A percentile compares a stretch with the other conserved stretches of the same genome.
phyloP scores from a whole-genome alignment of 768 basidiomycete species.

The Calocera viscosa region DNA sequence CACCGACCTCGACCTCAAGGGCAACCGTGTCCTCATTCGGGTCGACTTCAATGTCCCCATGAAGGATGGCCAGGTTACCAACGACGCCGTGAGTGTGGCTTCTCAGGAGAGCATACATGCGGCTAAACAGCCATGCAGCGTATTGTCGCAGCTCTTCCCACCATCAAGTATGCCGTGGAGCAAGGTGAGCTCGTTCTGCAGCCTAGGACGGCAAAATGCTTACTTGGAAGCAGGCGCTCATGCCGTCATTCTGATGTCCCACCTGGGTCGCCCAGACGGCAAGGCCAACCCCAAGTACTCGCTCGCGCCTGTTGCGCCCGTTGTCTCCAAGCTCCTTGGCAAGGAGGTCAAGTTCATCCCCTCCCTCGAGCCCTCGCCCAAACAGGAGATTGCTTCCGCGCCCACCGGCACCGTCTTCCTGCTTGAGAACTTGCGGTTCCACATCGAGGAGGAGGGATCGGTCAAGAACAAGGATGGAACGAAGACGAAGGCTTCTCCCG shows the following conservation, averaged over 20 bases:
- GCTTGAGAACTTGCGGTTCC: conserved; percentile 95
- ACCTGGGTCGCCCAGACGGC: conserved; percentile 94
- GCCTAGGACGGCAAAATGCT: conserved; percentile 12
- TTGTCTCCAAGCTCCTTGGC: conserved; percentile 61
- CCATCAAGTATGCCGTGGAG: conserved; percentile 84
- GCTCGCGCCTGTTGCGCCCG: conserved; percentile 70
- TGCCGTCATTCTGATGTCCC: conserved; percentile 88
- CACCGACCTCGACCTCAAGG: conserved; percentile 77
- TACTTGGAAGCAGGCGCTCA: conserved; percentile 46
- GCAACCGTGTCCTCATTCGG: conserved; percentile 81
- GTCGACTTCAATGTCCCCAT: conserved; percentile 96
- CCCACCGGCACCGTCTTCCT: conserved; percentile 63
- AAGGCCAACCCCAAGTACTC: conserved; percentile 81
- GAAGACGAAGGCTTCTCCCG: conserved; percentile 86
- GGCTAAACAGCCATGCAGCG: conserved; percentile 41
- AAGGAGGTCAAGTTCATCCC: conserved; percentile 69
- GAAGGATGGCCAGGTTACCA: conserved; percentile 84
- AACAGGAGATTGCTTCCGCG: conserved; percentile 59
- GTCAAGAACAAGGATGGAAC: conserved; percentile 85
- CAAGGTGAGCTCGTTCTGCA: conserved; percentile 39
- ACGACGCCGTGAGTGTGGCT: conserved; percentile 65
- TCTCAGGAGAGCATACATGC: conserved; percentile 6
- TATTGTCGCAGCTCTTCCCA: conserved; percentile 92
- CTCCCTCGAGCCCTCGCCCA: conserved; percentile 72
- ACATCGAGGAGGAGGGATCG: conserved; percentile 95